Base-by-base conservation (phyloP, 495 filamentous ascomycete genomes). In the Cercophora scortea region DNA sequence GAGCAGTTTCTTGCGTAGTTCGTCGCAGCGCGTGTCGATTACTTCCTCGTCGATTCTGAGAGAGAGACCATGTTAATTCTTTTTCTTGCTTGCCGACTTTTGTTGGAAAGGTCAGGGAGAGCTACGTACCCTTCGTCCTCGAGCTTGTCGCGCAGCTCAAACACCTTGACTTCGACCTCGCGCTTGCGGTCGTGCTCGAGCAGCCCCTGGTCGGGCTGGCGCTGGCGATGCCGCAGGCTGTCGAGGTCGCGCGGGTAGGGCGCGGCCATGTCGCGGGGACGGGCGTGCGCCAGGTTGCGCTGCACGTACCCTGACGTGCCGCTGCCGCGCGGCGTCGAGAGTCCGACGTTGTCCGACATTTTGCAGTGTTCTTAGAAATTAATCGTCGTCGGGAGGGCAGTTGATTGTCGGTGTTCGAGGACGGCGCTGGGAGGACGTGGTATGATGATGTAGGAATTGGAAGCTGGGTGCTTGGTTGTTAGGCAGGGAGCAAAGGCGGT, bases 341-440 rank as follows among this genome's bases (percentile, higher is more conserved):
- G 90, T 55, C 94, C 94, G 71, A 99, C 94, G 76, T 99, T 99
- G 54, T 90, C 90, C 51, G 92, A 92, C 93, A 97, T 98, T 48
- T 10, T 66, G 8, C 6, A 2, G 25, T n/a, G 33, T 40, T 25
- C 25, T 25, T 5, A 25, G 25, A 5, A 2, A 5, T 2, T 25
- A 5, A 5, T 25, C 25, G 25, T 25, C 25, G 25, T 25, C 25
- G 25, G 25, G 25, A 25, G 25, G 25, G 25, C 5, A 25, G 25
- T 25, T 25, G 25, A 25, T 25, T 25, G 25, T 25, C n/a, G 25
- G 25, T 25, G n/a, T 25, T 25, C 25, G 5, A 5, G 25, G 25
- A 5, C 25, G 5, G 25, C 25, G 25, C 25, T 18, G 41, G 16
- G 41, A 42, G 8, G 5, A 1, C 2, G 13, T 42, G 41, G 25